phyloP scores from a whole-genome alignment of 768 basidiomycete genomes.

The Rhizopogon vesiculosus region DNA sequence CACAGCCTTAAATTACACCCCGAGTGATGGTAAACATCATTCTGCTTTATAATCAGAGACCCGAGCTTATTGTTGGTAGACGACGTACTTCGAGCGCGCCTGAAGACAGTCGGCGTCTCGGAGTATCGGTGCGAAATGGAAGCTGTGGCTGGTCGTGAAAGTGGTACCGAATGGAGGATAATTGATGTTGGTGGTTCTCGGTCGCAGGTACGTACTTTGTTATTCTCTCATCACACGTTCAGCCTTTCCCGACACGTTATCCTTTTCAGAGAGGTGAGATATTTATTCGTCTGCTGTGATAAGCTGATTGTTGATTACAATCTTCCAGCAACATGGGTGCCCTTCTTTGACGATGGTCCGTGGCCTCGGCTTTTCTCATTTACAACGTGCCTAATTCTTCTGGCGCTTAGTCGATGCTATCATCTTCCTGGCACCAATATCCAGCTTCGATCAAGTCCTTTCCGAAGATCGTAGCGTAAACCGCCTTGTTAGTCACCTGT shows the following conservation, averaged over 20 bases:
- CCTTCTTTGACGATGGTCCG: slow-evolving; percentile 50
- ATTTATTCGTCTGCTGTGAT: neutral
- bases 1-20: slow-evolving; percentile 38
- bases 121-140: slow-evolving; percentile 85
- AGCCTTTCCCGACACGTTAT: neutral
- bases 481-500: slow-evolving; percentile 33
- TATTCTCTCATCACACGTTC: neutral
- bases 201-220: slow-evolving; percentile 36
- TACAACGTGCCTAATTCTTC: neutral
- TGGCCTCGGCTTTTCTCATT: neutral
- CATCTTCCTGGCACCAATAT: slow-evolving; percentile 58
- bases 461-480: slow-evolving; percentile 49
- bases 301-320: slow-evolving; percentile 1
- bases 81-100: slow-evolving; percentile 46
- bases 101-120: slow-evolving; percentile 69
- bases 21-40: slow-evolving; percentile 37
- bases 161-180: slow-evolving; percentile 51
- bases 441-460: slow-evolving; percentile 51
- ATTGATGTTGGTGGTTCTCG: slow-evolving; percentile 51
- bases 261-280: slow-evolving; percentile 30
- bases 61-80: slow-evolving; percentile 24
- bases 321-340: slow-evolving; percentile 43
- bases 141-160: slow-evolving; percentile 44
- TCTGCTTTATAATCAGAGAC: neutral
- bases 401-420: slow-evolving; percentile 37